Evolutionary conservation across 2,329 filamentous ascomycete species (phyloP).

Genomic region (Venturia nashicola): DNA sequence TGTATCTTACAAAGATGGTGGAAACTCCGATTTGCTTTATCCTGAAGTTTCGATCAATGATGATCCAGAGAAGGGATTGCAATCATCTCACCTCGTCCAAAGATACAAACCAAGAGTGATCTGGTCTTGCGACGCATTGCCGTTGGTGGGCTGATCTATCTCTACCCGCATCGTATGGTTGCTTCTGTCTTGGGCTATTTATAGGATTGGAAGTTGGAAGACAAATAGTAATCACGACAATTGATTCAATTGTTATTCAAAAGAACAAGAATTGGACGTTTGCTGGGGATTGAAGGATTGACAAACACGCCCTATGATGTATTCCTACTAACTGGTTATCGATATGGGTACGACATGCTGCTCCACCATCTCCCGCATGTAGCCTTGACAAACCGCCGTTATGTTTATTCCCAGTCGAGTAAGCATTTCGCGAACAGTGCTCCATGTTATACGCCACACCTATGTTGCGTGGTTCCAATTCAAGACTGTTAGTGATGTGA

Average conservation of each 20-base stretch:
- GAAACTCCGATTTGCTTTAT: slow-evolving; percentile 28
- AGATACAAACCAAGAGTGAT: slow-evolving; percentile 25
- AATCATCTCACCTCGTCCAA: slow-evolving; percentile 21
- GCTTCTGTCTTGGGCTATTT: neutral
- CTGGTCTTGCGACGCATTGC: neutral
- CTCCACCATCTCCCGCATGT: neutral
- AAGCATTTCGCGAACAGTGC: no score
- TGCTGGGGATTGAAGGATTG: neutral
- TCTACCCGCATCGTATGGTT: neutral
- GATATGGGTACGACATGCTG: neutral
- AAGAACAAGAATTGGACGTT: neutral
- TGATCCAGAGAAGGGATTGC: neutral
- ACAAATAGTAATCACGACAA: neutral
- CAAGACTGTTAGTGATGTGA: no score
- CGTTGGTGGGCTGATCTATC: neutral
- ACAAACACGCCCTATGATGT: neutral
- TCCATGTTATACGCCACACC: no score
- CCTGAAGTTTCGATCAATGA: slow-evolving; percentile 12
- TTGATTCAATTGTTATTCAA: neutral
- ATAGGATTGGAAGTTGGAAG: no score
- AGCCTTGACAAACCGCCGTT: neutral
- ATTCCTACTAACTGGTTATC: neutral
- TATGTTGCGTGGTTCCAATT: no score
- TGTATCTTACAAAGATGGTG: slow-evolving; percentile 23
- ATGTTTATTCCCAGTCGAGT: no score